A percentile compares a stretch with the other conserved stretches of the same genome.
These are phyloP conservation scores for Lipomyces lipofer DNA, from an alignment of 805 yeast genomes.

Conservation along the genomic window DNA sequence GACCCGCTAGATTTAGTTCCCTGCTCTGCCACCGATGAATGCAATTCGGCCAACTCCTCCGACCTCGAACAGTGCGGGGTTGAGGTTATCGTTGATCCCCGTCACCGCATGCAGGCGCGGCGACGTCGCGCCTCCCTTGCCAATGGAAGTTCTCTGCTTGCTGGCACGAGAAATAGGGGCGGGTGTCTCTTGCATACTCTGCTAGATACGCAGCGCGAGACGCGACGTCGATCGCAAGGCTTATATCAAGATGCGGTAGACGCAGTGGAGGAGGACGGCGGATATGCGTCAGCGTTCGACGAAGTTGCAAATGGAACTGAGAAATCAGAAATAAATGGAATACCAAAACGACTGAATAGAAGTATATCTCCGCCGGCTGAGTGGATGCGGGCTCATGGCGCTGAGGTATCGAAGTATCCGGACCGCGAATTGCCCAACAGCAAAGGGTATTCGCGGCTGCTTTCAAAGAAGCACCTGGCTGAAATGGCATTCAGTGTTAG, in stretches of 20 bases:
- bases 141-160: neutral
- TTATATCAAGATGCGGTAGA: neutral
- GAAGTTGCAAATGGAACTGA: neutral
- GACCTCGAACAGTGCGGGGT: conserved; percentile 5
- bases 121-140: conserved; percentile 24
- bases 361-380: conserved; percentile 11
- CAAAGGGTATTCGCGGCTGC: conserved; percentile 21
- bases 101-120: conserved; percentile 7
- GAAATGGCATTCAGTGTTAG: conserved; percentile 39
- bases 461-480: conserved; percentile 36
- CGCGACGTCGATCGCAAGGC: conserved; percentile 18
- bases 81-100: conserved; percentile 22
- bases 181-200: conserved; percentile 28
- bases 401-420: neutral
- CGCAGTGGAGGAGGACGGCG: neutral
- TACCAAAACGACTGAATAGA: neutral
- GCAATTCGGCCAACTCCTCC: neutral
- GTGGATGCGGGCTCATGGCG: neutral
- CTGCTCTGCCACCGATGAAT: neutral
- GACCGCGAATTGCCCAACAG: conserved; percentile 1
- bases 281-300: conserved; percentile 2
- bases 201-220: conserved; percentile 27
- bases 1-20: neutral
- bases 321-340: neutral
- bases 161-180: conserved; percentile 8